Base-by-base conservation (phyloP, 345 rosid species). In the Ceriops tagal region DNA sequence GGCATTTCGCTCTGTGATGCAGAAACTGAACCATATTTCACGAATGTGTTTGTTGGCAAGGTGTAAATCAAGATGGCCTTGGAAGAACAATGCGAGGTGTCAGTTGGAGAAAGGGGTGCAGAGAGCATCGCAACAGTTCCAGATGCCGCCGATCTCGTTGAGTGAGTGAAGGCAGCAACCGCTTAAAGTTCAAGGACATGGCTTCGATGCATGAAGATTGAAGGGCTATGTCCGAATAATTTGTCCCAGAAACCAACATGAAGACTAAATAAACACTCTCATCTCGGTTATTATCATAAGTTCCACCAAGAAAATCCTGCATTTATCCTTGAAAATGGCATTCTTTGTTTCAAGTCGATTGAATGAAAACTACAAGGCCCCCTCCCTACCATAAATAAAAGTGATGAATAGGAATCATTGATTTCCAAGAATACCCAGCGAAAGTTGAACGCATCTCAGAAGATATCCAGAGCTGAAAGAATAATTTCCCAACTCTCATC, bases 31-130 rank as follows among this genome's bases (percentile, higher is more conserved):
- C 27, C 8, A 10, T 47, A 20, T 35, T 30, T 1, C 22, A 62
- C 8, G 5, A 16, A 10, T 22, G 19, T 26, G 8, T 10, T 49
- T 11, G 10, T 28, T 53, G 27, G 43, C 16, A 73, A 83, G 87
- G 92, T 84, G 49, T 88, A 88, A 63, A 85, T 85, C 49, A 79
- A 84, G 88, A 84, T 88, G 92, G 88, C 92, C 32, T 74, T 87
- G 84, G 88, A 85, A 76, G 92, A 87, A 71, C 86, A 83, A 67
- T 85, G 85, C 5, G 84, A 64, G 2, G 88, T 88, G 65, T 82
- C 88, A 20, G 57, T 88, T 6, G 89, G 92, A 59, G 89, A 84
- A 81, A 77, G 70, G 6, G 90, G 90, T 24, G 89, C 88, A 0
- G 84, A 88, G 76, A 81, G 84, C 77, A 81, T 82, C 20, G 65